Base-by-base conservation (phyloP, 257 asterid genomes). In the Lycium ferocissimum region DNA sequence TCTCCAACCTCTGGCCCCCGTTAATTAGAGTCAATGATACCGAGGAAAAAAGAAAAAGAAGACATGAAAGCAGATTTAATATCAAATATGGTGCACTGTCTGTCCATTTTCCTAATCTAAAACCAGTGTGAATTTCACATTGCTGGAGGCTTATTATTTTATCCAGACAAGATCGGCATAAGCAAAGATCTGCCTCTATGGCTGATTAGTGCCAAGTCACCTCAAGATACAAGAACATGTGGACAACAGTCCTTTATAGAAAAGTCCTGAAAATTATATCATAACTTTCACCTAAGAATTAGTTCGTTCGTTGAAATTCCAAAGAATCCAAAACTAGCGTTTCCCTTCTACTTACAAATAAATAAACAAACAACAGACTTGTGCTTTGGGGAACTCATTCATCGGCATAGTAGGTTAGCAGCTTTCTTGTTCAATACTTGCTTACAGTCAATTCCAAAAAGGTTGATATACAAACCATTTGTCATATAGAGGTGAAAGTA, bases 51-150 rank as follows among this genome's bases (percentile, higher is more conserved):
- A 20, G 14, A 12, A 47, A 38, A 0, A 22, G 0, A 69, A 33
- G 12, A n/a, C 10, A 47, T 2, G 53, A 8, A 20, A 47, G n/a
- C 47, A 9, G 59, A 73, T 45, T 26, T 20, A 47, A n/a, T 20
- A 35, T 73, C 40, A 73, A 11, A 47, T 20, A 57, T 11, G 61
- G 40, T 47, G n/a, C 40, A 72, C 6, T 9, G 13, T 9, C 80
- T 72, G 54, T 45, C 79, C 57, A 20, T 20, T 20, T 73, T 73
- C 61, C 81, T 47, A 72, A 47, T 47, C 81, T 73, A 73, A 9
- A 40, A 73, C 18, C 4, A 73, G 61, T 57, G 1, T 6, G 7
- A 73, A 47, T 47, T 2, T 35, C 81, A 73, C 13, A 6, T 10
- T 47, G 61, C 12, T 49, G 81, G 11, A 73, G 4, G 81, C 81